These are phyloP conservation scores for Liquidambar formosana DNA, from an alignment of 164 flowering plant species.

Conservation along the genomic window DNA sequence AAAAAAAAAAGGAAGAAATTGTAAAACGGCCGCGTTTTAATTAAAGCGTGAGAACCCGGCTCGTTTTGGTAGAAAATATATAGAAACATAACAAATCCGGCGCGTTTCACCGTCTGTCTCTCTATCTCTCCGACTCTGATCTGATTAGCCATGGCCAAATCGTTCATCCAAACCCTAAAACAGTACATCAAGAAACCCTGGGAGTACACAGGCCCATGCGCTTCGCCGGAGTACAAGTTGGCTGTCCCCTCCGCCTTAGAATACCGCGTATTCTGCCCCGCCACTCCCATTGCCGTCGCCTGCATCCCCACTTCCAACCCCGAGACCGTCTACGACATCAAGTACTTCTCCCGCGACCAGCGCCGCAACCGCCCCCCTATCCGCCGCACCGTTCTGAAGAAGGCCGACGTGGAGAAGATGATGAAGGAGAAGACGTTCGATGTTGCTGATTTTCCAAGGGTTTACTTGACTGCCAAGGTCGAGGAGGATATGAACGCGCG, in stretches of 20 bases:
- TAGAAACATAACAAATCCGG: no score
- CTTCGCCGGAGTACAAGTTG: conserved; percentile 67
- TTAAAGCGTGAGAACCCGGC: no score
- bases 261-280: conserved; percentile 72
- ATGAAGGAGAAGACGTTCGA: conserved; percentile 63
- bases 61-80: no score
- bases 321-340: conserved; percentile 82
- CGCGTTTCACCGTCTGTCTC: no score
- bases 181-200: conserved; percentile 81
- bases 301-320: conserved; percentile 67
- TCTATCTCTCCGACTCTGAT: no score
- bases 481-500: conserved; percentile 64
- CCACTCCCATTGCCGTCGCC: conserved; percentile 42
- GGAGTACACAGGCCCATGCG: conserved; percentile 86
- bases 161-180: conserved; percentile 54
- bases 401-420: conserved; percentile 65
- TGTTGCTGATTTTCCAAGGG: conserved; percentile 54
- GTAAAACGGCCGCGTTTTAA: no score
- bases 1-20: no score
- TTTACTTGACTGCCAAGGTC: conserved; percentile 47
- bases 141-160: conserved; percentile 31
- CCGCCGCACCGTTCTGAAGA: conserved; percentile 58
- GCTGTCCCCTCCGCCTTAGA: conserved; percentile 70
- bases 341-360: conserved; percentile 75
- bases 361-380: conserved; percentile 80